Evolutionary conservation across 768 basidiomycete species (phyloP).

Genomic region (Albatrellus ellisii): DNA sequence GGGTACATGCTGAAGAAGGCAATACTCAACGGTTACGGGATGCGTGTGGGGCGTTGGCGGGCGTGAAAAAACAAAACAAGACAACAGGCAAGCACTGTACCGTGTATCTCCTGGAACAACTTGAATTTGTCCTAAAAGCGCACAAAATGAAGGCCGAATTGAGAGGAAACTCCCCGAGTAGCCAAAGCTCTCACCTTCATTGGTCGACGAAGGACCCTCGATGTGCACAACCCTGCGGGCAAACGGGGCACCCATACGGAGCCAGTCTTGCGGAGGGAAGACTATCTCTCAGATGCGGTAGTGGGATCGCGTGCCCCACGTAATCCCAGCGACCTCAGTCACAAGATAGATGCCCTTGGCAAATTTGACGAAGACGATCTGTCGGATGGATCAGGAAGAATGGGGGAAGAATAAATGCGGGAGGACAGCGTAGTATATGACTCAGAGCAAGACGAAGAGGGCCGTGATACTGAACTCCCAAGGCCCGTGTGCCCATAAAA

Average conservation of each 20-base stretch:
- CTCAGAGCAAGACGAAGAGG: conserved; percentile 33
- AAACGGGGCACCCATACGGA: conserved; percentile 38
- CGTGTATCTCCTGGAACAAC: conserved; percentile 23
- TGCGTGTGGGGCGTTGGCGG: not conserved
- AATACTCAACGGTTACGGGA: conserved; percentile 32
- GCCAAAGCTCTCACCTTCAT: conserved; percentile 24
- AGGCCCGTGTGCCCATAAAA: conserved; percentile 32
- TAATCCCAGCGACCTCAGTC: conserved; percentile 43
- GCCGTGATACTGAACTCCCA: conserved; percentile 36
- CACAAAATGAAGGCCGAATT: not conserved
- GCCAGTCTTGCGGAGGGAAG: conserved; percentile 28
- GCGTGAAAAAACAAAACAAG: too few species aligned
- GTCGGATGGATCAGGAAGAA: conserved; percentile 34
- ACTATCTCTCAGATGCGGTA: conserved; percentile 19
- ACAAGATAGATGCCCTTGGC: conserved; percentile 38
- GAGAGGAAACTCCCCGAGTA: too few species aligned
- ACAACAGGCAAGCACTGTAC: conserved; percentile 6
- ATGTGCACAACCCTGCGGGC: conserved; percentile 27
- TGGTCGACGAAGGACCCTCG: conserved; percentile 33
- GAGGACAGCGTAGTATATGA: conserved; percentile 27
- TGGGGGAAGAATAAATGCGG: conserved; percentile 34
- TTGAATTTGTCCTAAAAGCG: conserved; percentile 14
- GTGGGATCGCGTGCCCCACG: conserved; percentile 39
- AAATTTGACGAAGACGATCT: conserved; percentile 38
- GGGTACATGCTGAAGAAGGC: conserved; percentile 36